Base-by-base conservation (phyloP, 208 protist genomes). In the Vickermania spadyakhi region DNA sequence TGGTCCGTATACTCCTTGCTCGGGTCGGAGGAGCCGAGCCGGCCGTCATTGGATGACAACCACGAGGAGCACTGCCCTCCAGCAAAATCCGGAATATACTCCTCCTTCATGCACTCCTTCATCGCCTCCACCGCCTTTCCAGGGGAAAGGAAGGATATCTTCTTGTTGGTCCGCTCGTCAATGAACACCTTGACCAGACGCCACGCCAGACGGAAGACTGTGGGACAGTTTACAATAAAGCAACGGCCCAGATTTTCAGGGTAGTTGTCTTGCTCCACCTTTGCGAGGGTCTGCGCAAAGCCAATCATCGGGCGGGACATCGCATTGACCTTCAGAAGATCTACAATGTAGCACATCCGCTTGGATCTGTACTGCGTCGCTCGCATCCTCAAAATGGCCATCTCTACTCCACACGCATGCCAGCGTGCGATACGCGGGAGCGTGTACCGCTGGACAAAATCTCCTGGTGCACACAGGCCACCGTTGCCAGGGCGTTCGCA, bases 231-330 rank as follows among this genome's bases (percentile, higher is more conserved):
- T 41, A 93, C 78, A 56, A 93, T 79, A 36, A 93, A 85, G 23
- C 81, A 66, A 28, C 83, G 68, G 25, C 75, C 83, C 28, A 90
- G 65, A 55, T 90, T 81, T 63, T 93, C 86, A 1, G 86, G 86
- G 72, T 93, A 93, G 71, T 93, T 93, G 53, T 89, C 81, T 70
- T 93, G 86, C 65, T 90, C 82, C 25, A 90, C 65, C 7, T 70
- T 62, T 4, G 79, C 81, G 26, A 90, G 52, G 26, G 81, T 93
- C 60, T 82, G 81, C 23, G 77, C 86, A 60, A 93, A 93, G 42
- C 67, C 67, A 56, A 93, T 86, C 80, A 93, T 84, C 22, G 81
- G 77, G 14, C 72, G 65, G 52, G 75, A 80, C 68, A 87, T 81
- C 18, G 70, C 54, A 13, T 79, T 81, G 27, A 93, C 71, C 57